Conservation (phyloP, 257 asterid species). For the Fraxinus cuspidata region DNA sequence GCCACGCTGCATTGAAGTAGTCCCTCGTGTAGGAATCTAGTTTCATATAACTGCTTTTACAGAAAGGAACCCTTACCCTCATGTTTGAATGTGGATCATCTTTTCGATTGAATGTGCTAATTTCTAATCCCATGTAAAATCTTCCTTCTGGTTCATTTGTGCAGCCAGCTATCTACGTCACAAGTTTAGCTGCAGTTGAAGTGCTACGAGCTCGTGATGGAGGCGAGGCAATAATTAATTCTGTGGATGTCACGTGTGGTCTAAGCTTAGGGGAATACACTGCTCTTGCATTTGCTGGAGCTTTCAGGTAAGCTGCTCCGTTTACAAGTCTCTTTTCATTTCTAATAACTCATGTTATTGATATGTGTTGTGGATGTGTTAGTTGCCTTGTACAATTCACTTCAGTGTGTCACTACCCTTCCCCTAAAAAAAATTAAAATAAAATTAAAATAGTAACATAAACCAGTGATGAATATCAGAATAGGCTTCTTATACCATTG, state of each 20-base stretch:
- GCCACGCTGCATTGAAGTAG: too few relatives aligned
- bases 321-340: neutral
- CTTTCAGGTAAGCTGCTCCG: conserved; percentile 68
- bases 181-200: conserved; percentile 99
- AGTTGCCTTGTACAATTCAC: neutral
- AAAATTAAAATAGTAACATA: neutral
- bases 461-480: neutral
- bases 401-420: neutral
- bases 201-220: conserved; percentile 93
- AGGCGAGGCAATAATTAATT: conserved; percentile 86
- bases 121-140: too few relatives aligned
- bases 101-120: too few relatives aligned
- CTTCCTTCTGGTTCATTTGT: conserved; percentile 19
- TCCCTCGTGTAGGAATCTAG: too few relatives aligned
- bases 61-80: too few relatives aligned
- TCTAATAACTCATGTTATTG: neutral
- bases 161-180: conserved; percentile 95
- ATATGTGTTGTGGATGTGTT: neutral
- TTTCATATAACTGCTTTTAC: too few relatives aligned
- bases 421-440: too few relatives aligned
- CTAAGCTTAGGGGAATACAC: conserved; percentile 98
- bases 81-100: too few relatives aligned
- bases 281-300: conserved; percentile 96
- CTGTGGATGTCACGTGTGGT: conserved; percentile 93
- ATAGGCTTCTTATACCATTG: neutral